A percentile compares a stretch with the other conserved stretches of the same genome.
phyloP scores from a whole-genome alignment of 1,284 basidiomycete species.

The Trichosporon sp. region DNA sequence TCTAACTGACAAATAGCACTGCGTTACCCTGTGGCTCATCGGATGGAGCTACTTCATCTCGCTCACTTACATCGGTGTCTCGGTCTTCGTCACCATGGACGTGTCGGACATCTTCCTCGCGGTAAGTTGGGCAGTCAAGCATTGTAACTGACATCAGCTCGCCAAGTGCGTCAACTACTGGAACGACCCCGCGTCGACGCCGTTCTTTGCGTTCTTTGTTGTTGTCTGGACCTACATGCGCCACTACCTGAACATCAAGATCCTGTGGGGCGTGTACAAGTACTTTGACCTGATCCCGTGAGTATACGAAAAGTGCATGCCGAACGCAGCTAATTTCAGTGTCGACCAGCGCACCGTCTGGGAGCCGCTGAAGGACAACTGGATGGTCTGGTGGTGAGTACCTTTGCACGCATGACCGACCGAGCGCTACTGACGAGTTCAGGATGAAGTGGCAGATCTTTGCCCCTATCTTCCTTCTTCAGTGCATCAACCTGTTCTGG shows the following conservation, averaged over 20 bases:
- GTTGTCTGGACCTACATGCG: slow-evolving; percentile 92
- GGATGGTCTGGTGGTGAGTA: slow-evolving; percentile 66
- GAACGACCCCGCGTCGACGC: slow-evolving; percentile 66
- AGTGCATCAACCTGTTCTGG: slow-evolving; percentile 88
- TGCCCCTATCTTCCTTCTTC: slow-evolving; percentile 70
- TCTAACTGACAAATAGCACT: slow-evolving; percentile 62
- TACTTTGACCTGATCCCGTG: slow-evolving; percentile 81
- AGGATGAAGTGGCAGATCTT: slow-evolving; percentile 82
- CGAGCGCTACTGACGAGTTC: slow-evolving; percentile 10
- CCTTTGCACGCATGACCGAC: background rate
- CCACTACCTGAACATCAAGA: slow-evolving; percentile 85
- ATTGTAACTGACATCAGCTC: slow-evolving; percentile 59
- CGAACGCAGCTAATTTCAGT: slow-evolving; percentile 18
- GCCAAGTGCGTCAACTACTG: slow-evolving; percentile 88
- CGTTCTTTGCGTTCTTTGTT: slow-evolving; percentile 71
- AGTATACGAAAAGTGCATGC: slow-evolving; percentile 41
- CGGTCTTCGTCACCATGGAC: slow-evolving; percentile 96
- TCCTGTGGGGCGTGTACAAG: slow-evolving; percentile 83
- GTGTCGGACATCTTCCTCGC: slow-evolving; percentile 87
- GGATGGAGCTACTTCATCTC: slow-evolving; percentile 87
- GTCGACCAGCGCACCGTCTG: slow-evolving; percentile 55
- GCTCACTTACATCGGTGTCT: slow-evolving; percentile 82
- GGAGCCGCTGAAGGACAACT: slow-evolving; percentile 67
- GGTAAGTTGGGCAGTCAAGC: slow-evolving; percentile 59
- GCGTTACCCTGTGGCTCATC: slow-evolving; percentile 94